Percentiles rank a stretch among this genome's conserved stretches.
Conservation (phyloP, 208 protist species). For the Leishmania aethiopica region DNA sequence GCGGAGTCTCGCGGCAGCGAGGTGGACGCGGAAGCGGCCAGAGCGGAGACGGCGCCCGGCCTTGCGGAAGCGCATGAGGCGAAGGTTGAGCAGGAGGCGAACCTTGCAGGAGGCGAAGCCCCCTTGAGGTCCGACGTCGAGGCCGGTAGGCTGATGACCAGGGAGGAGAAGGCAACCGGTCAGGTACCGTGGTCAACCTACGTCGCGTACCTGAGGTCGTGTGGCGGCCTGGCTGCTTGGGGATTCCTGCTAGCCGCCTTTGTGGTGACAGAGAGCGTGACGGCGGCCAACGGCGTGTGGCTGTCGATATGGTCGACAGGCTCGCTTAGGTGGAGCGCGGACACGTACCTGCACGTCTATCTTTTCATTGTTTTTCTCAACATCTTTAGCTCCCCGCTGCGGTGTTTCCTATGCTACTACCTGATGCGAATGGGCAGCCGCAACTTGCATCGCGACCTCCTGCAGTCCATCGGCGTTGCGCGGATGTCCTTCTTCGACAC, state of each 20-base stretch:
- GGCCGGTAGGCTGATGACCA: slow-evolving; percentile 45
- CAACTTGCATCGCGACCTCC: slow-evolving; percentile 55
- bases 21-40: neutral
- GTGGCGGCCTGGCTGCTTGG: slow-evolving; percentile 44
- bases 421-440: slow-evolving; percentile 39
- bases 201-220: slow-evolving; percentile 50
- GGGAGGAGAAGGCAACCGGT: slow-evolving; percentile 65
- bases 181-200: slow-evolving; percentile 64
- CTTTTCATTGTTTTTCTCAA: slow-evolving; percentile 36
- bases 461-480: slow-evolving; percentile 52
- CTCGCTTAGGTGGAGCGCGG: slow-evolving; percentile 12
- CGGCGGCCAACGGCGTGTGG: slow-evolving; percentile 55
- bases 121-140: neutral
- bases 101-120: neutral
- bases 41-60: neutral
- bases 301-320: slow-evolving; percentile 70
- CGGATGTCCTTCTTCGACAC: slow-evolving; percentile 94
- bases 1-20: too few relatives aligned
- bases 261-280: slow-evolving; percentile 53
- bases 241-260: slow-evolving; percentile 60
- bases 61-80: neutral
- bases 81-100: neutral
- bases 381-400: slow-evolving; percentile 45
- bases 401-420: slow-evolving; percentile 35
- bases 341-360: slow-evolving; percentile 55